A percentile compares a stretch with the other conserved stretches of the same genome.
These are phyloP conservation scores for Diplodia corticola DNA, from an alignment of 2,329 filamentous ascomycete species.

Conservation along the genomic window DNA sequence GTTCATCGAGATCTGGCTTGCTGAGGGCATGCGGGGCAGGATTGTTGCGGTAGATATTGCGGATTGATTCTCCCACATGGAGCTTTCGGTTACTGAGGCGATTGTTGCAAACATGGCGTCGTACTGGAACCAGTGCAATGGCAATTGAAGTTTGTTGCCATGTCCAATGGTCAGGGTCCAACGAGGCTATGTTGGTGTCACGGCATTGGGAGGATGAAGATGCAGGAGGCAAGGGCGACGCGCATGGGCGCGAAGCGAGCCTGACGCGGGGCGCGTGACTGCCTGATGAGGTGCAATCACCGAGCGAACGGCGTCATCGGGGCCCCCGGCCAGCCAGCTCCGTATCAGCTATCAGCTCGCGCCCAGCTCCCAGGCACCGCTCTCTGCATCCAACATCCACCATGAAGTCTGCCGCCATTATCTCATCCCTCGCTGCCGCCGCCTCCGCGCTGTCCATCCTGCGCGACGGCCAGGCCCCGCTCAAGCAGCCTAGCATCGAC, in stretches of 20 bases:
- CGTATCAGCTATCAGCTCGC: slow-evolving; percentile 17
- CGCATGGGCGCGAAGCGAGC: not conserved
- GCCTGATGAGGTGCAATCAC: slow-evolving; percentile 5
- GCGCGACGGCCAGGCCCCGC: slow-evolving; percentile 20
- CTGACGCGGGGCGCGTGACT: slow-evolving; percentile 1
- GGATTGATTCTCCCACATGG: not conserved
- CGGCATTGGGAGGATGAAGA: not conserved
- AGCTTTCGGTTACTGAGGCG: no score
- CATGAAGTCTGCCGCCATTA: slow-evolving; percentile 21
- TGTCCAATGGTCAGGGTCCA: not conserved
- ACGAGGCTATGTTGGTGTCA: not conserved
- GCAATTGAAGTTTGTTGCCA: not conserved
- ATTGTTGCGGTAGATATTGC: no score
- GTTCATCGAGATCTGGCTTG: not conserved
- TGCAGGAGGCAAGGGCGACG: not conserved
- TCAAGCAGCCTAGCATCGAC: slow-evolving; percentile 7
- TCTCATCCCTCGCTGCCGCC: slow-evolving; percentile 21
- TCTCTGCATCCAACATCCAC: not conserved
- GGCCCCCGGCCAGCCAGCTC: not conserved
- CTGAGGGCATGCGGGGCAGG: not conserved
- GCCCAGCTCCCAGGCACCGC: not conserved
- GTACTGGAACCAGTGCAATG: no score
- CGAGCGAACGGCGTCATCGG: slow-evolving; percentile 10
- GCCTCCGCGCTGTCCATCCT: slow-evolving; percentile 19
- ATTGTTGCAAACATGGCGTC: no score